phyloP scores from a whole-genome alignment of 768 basidiomycete genomes.

The Trametes cingulata region DNA sequence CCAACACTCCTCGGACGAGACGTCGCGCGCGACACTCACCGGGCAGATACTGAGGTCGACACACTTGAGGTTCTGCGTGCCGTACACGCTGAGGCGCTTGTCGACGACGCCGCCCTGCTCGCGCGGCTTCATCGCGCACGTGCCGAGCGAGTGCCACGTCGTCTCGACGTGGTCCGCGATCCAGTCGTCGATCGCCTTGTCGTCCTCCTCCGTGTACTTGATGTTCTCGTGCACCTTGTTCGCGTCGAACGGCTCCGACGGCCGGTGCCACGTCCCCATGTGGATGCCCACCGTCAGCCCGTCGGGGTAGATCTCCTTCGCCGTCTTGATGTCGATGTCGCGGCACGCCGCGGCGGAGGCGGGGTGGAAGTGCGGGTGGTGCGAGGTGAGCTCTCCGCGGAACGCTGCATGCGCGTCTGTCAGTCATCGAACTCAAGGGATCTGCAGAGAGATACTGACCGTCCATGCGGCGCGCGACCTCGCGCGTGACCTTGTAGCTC shows the following conservation, averaged over 20 bases:
- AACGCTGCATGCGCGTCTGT: constrained; percentile 42
- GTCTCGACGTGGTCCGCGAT: constrained; percentile 71
- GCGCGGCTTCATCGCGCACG: constrained; percentile 63
- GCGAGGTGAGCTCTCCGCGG: constrained; percentile 72
- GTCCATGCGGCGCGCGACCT: constrained; percentile 72
- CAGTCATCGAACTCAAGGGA: neutral
- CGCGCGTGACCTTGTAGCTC: constrained; percentile 78
- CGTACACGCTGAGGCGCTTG: constrained; percentile 61
- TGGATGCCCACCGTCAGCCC: constrained; percentile 69
- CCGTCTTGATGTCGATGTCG: constrained; percentile 70
- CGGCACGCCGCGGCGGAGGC: constrained; percentile 56
- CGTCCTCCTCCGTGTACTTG: constrained; percentile 66
- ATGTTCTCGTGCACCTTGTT: constrained; percentile 63
- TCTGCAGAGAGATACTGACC: constrained; percentile 35
- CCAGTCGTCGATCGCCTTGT: constrained; percentile 74
- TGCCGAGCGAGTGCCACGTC: constrained; percentile 70
- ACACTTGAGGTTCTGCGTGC: constrained; percentile 66
- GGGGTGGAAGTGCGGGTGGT: constrained; percentile 76
- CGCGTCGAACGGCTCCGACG: constrained; percentile 53
- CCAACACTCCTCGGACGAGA: constrained; percentile 30
- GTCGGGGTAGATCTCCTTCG: constrained; percentile 60
- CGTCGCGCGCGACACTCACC: constrained; percentile 36
- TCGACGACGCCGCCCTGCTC: constrained; percentile 69
- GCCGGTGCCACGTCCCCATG: constrained; percentile 70
- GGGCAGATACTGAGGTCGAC: constrained; percentile 74